Conservation (phyloP, 2,329 filamentous ascomycete genomes). For the Akanthomyces lecanii region DNA sequence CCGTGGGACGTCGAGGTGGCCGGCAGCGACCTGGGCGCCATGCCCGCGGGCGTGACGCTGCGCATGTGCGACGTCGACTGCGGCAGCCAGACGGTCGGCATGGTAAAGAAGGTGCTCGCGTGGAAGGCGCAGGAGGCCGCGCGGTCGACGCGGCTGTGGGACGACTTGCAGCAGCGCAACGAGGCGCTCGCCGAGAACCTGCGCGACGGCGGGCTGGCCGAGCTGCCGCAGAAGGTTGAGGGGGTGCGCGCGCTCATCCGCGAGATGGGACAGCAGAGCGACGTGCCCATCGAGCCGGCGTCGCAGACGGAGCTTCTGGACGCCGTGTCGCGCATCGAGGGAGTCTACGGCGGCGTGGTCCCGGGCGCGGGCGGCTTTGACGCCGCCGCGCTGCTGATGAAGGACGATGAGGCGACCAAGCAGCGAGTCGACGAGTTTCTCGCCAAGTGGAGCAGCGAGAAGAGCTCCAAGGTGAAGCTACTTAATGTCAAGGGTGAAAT, state of each 20-base stretch:
- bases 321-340: slow-evolving; percentile 64
- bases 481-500: slow-evolving; percentile 68
- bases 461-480: slow-evolving; percentile 61
- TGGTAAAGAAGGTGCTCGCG: slow-evolving; percentile 86
- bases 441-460: slow-evolving; percentile 57
- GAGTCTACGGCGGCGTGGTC: slow-evolving; percentile 86
- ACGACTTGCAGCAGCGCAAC: slow-evolving; percentile 68
- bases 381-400: slow-evolving; percentile 75
- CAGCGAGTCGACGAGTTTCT: slow-evolving; percentile 58
- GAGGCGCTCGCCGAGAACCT: slow-evolving; percentile 64
- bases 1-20: slow-evolving; percentile 77
- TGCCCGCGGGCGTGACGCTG: slow-evolving; percentile 71
- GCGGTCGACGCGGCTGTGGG: slow-evolving; percentile 69
- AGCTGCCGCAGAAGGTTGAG: slow-evolving; percentile 44
- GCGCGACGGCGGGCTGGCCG: slow-evolving; percentile 41
- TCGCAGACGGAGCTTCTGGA: slow-evolving; percentile 84
- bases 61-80: slow-evolving; percentile 97
- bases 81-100: slow-evolving; percentile 86
- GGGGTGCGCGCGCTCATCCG: slow-evolving; percentile 61
- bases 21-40: slow-evolving; percentile 58
- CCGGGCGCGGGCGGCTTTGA: slow-evolving; percentile 94
- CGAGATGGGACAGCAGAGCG: slow-evolving; percentile 68
- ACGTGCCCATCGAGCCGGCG: slow-evolving; percentile 82
- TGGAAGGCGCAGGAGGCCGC: slow-evolving; percentile 67
- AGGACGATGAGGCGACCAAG: slow-evolving; percentile 65